Conservation (phyloP, 2,329 filamentous ascomycete genomes). For the Nigrospora osmanthi region DNA sequence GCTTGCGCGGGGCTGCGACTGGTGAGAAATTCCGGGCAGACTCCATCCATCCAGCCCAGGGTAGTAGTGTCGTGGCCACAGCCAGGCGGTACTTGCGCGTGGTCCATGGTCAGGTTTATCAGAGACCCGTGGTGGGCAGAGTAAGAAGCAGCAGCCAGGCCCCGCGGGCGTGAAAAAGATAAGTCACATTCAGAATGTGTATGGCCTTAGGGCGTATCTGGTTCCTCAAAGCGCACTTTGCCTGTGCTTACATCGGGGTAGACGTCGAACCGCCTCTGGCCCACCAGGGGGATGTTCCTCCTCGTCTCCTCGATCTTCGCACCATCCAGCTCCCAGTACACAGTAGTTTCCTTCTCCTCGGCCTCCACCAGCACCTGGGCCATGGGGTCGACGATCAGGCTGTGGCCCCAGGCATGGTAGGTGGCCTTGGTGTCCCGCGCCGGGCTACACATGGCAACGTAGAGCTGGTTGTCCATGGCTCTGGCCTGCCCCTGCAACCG, state of each 20-base stretch:
- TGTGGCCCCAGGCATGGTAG: conserved; percentile 92
- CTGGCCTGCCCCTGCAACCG: conserved; percentile 71
- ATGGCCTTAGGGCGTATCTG: neutral
- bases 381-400: conserved; percentile 79
- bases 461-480: conserved; percentile 90
- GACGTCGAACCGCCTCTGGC: conserved; percentile 87
- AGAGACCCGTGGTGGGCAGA: too few relatives aligned
- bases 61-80: too few relatives aligned
- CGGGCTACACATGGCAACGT: conserved; percentile 87
- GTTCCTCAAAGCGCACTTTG: conserved; percentile 28
- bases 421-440: conserved; percentile 68
- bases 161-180: too few relatives aligned
- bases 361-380: conserved; percentile 74
- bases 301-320: conserved; percentile 66
- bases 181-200: too few relatives aligned
- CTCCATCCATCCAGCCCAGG: too few relatives aligned
- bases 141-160: too few relatives aligned
- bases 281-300: conserved; percentile 75
- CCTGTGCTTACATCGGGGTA: conserved; percentile 81
- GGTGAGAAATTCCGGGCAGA: conserved; percentile 28
- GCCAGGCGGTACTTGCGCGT: too few relatives aligned
- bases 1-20: conserved; percentile 56
- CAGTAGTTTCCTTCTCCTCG: conserved; percentile 68
- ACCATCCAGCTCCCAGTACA: conserved; percentile 63
- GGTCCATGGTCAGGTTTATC: too few relatives aligned